These are phyloP conservation scores for Retiboletus fuscus DNA, from an alignment of 1,284 basidiomycete genomes.

Conservation along the genomic window DNA sequence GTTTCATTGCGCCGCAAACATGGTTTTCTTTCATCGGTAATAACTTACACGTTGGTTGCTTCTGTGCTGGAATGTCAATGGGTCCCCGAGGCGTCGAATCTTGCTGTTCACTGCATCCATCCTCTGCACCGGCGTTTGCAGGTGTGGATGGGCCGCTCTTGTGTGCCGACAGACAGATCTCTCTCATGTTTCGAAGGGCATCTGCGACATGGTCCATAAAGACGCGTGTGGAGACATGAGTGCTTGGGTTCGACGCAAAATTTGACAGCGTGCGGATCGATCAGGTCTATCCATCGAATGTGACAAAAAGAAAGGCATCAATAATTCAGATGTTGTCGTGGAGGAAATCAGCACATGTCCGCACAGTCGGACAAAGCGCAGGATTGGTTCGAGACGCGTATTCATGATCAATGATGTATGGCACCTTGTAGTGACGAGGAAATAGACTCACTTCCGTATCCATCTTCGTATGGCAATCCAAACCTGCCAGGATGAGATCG, in stretches of 20 bases:
- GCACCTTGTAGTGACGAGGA: background rate
- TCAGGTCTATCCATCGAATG: conserved; percentile 72
- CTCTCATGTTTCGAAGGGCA: conserved; percentile 80
- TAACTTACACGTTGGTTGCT: background rate
- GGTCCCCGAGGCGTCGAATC: conserved; percentile 2
- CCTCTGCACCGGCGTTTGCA: background rate
- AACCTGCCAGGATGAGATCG: conserved; percentile 62
- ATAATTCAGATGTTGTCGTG: conserved; percentile 2
- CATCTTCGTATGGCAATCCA: conserved; percentile 82
- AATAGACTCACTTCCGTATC: conserved; percentile 81
- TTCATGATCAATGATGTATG: background rate
- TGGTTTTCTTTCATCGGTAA: background rate
- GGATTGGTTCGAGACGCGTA: background rate
- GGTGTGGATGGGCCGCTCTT: conserved; percentile 10
- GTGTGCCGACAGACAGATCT: conserved; percentile 54
- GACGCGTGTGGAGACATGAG: conserved; percentile 75
- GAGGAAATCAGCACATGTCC: background rate
- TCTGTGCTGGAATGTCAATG: background rate
- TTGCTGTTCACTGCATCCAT: background rate
- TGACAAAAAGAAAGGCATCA: background rate
- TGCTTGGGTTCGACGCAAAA: conserved; percentile 95
- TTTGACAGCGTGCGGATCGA: conserved; percentile 85
- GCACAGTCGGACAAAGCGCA: background rate
- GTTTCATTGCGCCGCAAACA: background rate
- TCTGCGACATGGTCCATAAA: conserved; percentile 79